Evolutionary conservation across 192 early-diverging fungal species (phyloP).

Genomic region (Gryganskiella cystojenkinii): DNA sequence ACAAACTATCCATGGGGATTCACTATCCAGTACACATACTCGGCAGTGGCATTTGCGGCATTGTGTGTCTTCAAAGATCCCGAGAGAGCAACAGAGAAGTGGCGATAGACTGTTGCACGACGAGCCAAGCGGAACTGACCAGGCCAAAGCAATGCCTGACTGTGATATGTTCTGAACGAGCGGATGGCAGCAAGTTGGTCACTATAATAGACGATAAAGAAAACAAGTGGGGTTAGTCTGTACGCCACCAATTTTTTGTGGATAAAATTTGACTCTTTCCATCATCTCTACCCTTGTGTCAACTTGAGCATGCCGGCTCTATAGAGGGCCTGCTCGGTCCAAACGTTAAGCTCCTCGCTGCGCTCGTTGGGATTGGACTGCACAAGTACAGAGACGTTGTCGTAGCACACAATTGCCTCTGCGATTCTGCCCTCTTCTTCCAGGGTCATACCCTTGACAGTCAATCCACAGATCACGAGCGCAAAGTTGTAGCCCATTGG

Average conservation of each 20-base stretch:
- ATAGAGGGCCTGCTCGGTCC: conserved; percentile 80
- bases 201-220: too few relatives aligned
- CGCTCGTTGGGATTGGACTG: conserved; percentile 55
- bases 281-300: conserved; percentile 46
- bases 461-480: conserved; percentile 66
- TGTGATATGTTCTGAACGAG: conserved; percentile 23
- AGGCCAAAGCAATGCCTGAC: conserved; percentile 16
- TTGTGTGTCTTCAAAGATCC: conserved; percentile 10
- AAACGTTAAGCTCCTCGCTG: conserved; percentile 68
- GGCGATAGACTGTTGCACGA: conserved; percentile 29
- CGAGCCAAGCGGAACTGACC: conserved; percentile 21
- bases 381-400: conserved; percentile 56
- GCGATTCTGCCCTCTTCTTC: conserved; percentile 58
- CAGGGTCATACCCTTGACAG: conserved; percentile 68
- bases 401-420: conserved; percentile 65
- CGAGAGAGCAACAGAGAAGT: conserved; percentile 23
- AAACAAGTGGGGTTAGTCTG: neutral
- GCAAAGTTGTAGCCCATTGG: conserved; percentile 70
- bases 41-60: neutral
- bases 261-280: too few relatives aligned
- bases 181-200: conserved; percentile 30
- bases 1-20: too few relatives aligned
- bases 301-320: conserved; percentile 67
- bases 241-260: neutral
- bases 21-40: neutral